A percentile compares a stretch with the other conserved stretches of the same genome.
phyloP scores from a whole-genome alignment of 2,329 filamentous ascomycete species.

The Xylaria digitata region DNA sequence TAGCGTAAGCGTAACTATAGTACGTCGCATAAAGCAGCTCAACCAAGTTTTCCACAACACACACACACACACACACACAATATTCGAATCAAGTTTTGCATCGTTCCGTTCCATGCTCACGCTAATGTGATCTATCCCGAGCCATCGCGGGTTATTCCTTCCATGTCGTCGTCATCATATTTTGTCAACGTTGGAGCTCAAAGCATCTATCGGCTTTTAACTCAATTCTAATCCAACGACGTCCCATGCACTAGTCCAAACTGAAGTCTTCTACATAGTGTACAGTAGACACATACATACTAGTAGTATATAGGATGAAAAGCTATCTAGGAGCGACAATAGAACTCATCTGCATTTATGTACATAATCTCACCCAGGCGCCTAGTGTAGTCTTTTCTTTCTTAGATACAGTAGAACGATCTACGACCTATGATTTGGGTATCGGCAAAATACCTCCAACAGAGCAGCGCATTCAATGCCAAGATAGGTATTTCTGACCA shows the following conservation, averaged over 20 bases:
- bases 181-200: neutral
- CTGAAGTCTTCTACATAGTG: neutral
- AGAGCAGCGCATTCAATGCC: slow-evolving; percentile 5
- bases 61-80: neutral
- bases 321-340: neutral
- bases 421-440: neutral
- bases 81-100: slow-evolving; percentile 26
- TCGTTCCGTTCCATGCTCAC: neutral
- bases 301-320: neutral
- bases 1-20: neutral
- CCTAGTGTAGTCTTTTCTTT: neutral
- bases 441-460: slow-evolving; percentile 6
- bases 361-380: neutral
- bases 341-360: neutral
- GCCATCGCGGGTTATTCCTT: neutral
- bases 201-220: neutral
- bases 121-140: slow-evolving; percentile 4
- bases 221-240: neutral
- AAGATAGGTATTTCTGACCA: slow-evolving; percentile 20
- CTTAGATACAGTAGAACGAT: neutral
- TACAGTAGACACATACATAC: too few species aligned
- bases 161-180: neutral
- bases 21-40: slow-evolving; percentile 11
- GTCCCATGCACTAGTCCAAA: neutral
- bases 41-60: slow-evolving; percentile 14